Base-by-base conservation (phyloP, 768 basidiomycete genomes). In the Lactifluus pinguis region DNA sequence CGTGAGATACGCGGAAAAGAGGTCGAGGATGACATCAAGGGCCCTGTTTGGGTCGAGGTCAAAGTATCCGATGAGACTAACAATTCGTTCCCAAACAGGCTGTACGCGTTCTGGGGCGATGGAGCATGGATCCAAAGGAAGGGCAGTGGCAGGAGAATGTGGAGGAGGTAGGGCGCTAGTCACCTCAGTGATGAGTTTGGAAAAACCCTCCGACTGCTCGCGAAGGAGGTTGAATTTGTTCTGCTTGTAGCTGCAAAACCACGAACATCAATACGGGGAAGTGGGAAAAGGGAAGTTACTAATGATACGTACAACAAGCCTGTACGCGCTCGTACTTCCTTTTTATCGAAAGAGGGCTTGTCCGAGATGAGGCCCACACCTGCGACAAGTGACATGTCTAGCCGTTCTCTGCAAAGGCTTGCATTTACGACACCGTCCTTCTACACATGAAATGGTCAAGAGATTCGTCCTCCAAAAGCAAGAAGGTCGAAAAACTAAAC, bases 201-300 rank as follows among this genome's bases (percentile, higher is more conserved):
- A 92, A 75, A 93, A 99, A 8, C 97, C 97, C 76, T 98, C 95
- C 0, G 94, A 94, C 68, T 97, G 92, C 75, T 99, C 97, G 41
- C 97, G 87, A 15, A 98, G 82, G 42, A 99, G 82, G 70, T 98
- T 99, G 78, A 95, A 95, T 74, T 98, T 99, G 76, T 93, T 93
- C 73, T 99, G 95, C 72, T 93, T 94, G 77, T 94, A 95, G 71
- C 92, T 95, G 69, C n/a, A 55, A 17, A 13, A 21, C 4, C 17
- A 45, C 2, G 13, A 14, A 3, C n/a, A 48, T 57, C 19, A 34
- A 29, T 29, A 36, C 29, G 25, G 62, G 10, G 48, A 25, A 60
- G 42, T 54, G 59, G 55, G 41, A 50, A 9, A 39, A 9, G 42
- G 3, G n/a, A 36, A 49, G 17, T 14, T 38, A 29, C 29, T 39